Conservation (phyloP, 768 basidiomycete species). For the Nidularia sp. region DNA sequence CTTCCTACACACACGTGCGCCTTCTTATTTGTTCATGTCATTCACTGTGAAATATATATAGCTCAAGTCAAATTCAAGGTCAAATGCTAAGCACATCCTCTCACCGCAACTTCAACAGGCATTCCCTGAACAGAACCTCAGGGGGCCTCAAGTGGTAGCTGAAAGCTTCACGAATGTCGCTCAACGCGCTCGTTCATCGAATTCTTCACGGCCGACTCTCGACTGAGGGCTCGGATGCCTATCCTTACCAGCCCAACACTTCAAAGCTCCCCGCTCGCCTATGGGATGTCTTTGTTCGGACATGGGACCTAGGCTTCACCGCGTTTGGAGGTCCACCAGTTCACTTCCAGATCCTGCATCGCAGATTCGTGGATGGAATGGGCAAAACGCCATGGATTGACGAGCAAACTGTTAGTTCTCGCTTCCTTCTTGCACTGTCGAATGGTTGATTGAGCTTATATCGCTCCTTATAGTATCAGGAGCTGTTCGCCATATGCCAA, state of each 20-base stretch:
- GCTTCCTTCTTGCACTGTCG: constrained; percentile 8
- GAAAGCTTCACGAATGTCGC: too few species aligned
- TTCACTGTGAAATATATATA: too few species aligned
- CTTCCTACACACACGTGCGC: too few species aligned
- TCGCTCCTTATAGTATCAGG: constrained; percentile 25
- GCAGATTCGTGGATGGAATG: constrained; percentile 30
- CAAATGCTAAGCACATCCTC: too few species aligned
- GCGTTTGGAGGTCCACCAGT: constrained; percentile 48
- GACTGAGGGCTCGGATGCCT: background rate
- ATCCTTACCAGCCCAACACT: constrained; percentile 8
- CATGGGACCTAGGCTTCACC: constrained; percentile 36
- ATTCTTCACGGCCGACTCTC: constrained; percentile 2
- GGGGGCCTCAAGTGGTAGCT: too few species aligned
- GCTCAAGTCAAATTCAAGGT: too few species aligned
- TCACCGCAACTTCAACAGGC: too few species aligned
- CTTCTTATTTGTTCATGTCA: too few species aligned
- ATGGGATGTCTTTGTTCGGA: constrained; percentile 25
- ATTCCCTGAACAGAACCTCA: too few species aligned
- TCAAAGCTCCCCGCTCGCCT: constrained; percentile 17
- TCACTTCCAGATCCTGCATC: constrained; percentile 42
- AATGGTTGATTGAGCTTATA: background rate
- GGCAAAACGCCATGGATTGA: constrained; percentile 33
- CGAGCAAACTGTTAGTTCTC: constrained; percentile 31
- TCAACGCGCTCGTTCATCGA: constrained; percentile 9
- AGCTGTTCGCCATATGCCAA: constrained; percentile 43